Evolutionary conservation across 768 basidiomycete species (phyloP).

Genomic region (Steccherinum ochraceum): DNA sequence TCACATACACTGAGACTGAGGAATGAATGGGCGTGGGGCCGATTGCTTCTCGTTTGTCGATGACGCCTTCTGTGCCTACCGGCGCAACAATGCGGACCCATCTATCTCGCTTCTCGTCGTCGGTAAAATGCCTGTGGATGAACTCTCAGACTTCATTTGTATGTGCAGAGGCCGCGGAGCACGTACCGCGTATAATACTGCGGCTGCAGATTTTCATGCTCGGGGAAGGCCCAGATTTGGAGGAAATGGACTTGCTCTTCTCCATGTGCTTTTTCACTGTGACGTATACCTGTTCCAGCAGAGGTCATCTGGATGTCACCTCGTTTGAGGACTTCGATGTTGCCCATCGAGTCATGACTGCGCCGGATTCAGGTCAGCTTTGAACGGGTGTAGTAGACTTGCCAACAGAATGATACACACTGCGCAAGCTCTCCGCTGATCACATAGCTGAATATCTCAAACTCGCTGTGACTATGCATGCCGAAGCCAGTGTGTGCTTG

Average conservation of each 20-base stretch:
- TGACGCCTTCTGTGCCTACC: slow-evolving; percentile 49
- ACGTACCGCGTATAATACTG: slow-evolving; percentile 76
- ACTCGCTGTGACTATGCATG: slow-evolving; percentile 75
- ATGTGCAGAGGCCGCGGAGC: background rate
- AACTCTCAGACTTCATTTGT: background rate
- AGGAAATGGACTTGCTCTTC: slow-evolving; percentile 47
- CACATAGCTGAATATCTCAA: slow-evolving; percentile 90
- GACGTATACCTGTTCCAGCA: slow-evolving; percentile 86
- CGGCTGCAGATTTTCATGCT: slow-evolving; percentile 45
- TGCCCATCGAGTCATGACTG: slow-evolving; percentile 89
- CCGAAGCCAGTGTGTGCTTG: slow-evolving; percentile 74
- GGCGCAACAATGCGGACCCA: slow-evolving; percentile 78
- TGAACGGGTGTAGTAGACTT: background rate
- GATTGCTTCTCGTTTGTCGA: slow-evolving; percentile 50
- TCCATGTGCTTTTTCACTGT: slow-evolving; percentile 62
- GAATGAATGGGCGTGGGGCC: slow-evolving; percentile 83
- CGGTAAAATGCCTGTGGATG: slow-evolving; percentile 56
- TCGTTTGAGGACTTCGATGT: slow-evolving; percentile 81
- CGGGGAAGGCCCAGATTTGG: slow-evolving; percentile 65
- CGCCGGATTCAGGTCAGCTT: background rate
- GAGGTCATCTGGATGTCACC: slow-evolving; percentile 91
- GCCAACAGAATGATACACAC: slow-evolving; percentile 38
- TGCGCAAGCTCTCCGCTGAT: slow-evolving; percentile 77
- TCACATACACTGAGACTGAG: slow-evolving; percentile 64
- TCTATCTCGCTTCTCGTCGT: slow-evolving; percentile 72